Evolutionary conservation across 1,284 basidiomycete species (phyloP).

Genomic region (Boletus mariae): DNA sequence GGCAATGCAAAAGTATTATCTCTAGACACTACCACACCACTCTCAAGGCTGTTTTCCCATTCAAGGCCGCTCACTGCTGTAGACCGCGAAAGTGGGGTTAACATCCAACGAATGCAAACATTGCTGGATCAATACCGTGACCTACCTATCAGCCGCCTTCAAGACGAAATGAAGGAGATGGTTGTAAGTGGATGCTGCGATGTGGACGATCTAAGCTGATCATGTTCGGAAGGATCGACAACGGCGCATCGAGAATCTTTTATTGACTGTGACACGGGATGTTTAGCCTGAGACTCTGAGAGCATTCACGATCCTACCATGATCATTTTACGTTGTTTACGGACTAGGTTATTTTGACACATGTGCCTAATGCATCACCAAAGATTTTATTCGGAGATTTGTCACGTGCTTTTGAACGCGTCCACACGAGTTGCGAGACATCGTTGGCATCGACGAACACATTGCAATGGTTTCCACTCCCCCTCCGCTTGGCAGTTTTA

Average conservation of each 20-base stretch:
- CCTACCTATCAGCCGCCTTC: slow-evolving; percentile 59
- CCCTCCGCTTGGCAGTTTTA: slow-evolving; percentile 28
- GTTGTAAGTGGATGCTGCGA: slow-evolving; percentile 45
- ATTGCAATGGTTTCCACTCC: slow-evolving; percentile 31
- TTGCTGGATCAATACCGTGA: slow-evolving; percentile 59
- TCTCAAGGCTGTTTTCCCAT: slow-evolving; percentile 27
- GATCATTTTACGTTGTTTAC: not conserved
- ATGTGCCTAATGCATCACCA: not conserved
- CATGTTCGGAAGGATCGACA: slow-evolving; percentile 58
- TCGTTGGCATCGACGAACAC: not conserved
- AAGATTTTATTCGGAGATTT: no score
- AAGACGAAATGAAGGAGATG: slow-evolving; percentile 77
- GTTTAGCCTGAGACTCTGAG: slow-evolving; percentile 33
- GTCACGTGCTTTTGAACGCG: slow-evolving; percentile 11
- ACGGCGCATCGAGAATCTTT: slow-evolving; percentile 69
- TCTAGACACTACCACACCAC: slow-evolving; percentile 30
- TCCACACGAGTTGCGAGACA: not conserved
- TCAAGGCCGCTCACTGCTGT: slow-evolving; percentile 14
- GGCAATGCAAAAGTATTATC: slow-evolving; percentile 30
- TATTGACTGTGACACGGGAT: slow-evolving; percentile 51
- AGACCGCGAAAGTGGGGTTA: slow-evolving; percentile 35
- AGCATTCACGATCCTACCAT: not conserved
- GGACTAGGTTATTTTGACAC: not conserved
- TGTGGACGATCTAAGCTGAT: slow-evolving; percentile 1
- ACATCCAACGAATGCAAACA: slow-evolving; percentile 53